These are phyloP conservation scores for Psidium guajava DNA, from an alignment of 345 rosid species.

Conservation along the genomic window DNA sequence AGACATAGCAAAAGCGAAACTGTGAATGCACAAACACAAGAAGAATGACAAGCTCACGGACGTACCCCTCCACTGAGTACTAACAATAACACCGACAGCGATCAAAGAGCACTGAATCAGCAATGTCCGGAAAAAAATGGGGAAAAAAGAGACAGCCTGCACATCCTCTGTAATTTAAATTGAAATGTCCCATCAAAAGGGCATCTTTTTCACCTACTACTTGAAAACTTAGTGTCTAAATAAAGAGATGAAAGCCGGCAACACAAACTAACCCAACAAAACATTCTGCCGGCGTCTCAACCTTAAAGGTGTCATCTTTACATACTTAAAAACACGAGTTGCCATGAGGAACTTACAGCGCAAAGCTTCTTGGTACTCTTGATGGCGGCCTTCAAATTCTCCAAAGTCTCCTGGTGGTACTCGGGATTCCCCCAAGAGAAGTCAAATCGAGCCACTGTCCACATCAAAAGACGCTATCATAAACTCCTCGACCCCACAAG, in stretches of 20 bases:
- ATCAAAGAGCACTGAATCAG: background rate
- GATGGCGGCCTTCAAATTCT: constrained; percentile 65
- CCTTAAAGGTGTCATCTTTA: background rate
- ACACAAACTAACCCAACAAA: background rate
- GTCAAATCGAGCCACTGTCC: constrained; percentile 77
- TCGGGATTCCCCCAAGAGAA: constrained; percentile 78
- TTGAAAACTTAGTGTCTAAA: background rate
- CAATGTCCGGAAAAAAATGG: background rate
- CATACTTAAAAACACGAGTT: background rate
- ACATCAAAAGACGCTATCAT: background rate
- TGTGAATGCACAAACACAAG: background rate
- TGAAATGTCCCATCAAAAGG: background rate
- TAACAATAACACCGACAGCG: background rate
- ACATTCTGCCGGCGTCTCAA: background rate
- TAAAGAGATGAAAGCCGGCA: background rate
- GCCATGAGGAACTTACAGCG: constrained; percentile 37
- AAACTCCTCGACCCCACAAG: background rate
- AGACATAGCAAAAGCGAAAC: background rate
- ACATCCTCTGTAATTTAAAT: background rate
- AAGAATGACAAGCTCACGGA: background rate
- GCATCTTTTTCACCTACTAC: background rate
- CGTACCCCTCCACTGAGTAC: background rate
- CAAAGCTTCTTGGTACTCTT: constrained; percentile 82
- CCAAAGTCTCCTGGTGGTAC: constrained; percentile 83
- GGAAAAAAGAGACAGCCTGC: background rate